Evolutionary conservation across 306 rosid species (phyloP).

Genomic region (Alnus glutinosa): DNA sequence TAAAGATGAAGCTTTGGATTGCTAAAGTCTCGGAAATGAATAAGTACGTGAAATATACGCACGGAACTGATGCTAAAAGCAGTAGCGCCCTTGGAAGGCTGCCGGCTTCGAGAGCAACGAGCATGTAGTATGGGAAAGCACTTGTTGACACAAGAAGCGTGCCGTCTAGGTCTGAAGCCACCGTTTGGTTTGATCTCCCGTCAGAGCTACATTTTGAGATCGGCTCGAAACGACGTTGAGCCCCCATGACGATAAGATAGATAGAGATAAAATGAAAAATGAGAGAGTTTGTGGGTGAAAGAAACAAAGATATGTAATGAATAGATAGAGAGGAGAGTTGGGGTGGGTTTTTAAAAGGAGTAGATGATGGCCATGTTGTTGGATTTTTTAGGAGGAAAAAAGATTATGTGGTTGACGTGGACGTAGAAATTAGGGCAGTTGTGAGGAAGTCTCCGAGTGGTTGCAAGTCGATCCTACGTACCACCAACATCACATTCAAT

Average conservation of each 20-base stretch:
- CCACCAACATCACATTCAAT: too few relatives aligned
- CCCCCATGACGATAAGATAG: conserved; percentile 45
- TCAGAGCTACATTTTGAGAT: conserved; percentile 64
- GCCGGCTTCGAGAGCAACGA: conserved; percentile 86
- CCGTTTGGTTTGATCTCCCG: conserved; percentile 65
- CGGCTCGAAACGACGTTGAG: conserved; percentile 50
- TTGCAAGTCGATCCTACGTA: too few relatives aligned
- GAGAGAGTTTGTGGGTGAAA: neutral
- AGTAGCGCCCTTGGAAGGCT: conserved; percentile 63
- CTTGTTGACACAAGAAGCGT: conserved; percentile 63
- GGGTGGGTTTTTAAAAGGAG: conserved; percentile 48
- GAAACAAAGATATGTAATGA: conserved; percentile 28
- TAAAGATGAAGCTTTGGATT: conserved; percentile 56
- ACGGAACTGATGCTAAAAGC: conserved; percentile 58
- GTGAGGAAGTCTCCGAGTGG: too few relatives aligned
- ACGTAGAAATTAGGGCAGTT: too few relatives aligned
- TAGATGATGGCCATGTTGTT: conserved; percentile 27
- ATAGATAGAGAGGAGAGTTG: conserved; percentile 31
- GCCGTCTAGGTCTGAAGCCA: conserved; percentile 85
- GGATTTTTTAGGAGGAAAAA: conserved; percentile 25
- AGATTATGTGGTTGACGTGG: conserved; percentile 21
- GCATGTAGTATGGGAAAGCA: conserved; percentile 94
- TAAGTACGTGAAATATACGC: conserved; percentile 60
- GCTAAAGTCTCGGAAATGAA: conserved; percentile 66
- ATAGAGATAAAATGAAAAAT: neutral